These are phyloP conservation scores for Chrysoporthe cubensis DNA, from an alignment of 2,329 filamentous ascomycete genomes.

Conservation along the genomic window DNA sequence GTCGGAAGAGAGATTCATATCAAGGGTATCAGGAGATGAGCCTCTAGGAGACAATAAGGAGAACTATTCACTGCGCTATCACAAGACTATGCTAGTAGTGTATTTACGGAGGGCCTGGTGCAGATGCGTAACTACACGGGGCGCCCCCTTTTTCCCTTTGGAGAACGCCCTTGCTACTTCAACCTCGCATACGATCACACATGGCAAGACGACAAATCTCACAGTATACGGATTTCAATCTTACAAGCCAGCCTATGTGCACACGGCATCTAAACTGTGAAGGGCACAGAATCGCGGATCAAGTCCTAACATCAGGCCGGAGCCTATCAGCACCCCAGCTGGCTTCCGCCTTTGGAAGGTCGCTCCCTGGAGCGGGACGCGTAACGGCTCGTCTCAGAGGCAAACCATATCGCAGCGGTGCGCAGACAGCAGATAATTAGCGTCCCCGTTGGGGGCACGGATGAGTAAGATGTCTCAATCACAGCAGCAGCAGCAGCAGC, in stretches of 20 bases:
- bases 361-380: slow-evolving; percentile 11
- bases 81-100: not conserved
- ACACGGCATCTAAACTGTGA: not conserved
- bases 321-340: slow-evolving; percentile 2
- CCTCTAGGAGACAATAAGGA: too few relatives aligned
- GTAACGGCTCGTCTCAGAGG: slow-evolving; percentile 6
- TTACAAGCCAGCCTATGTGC: not conserved
- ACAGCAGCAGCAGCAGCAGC: slow-evolving; percentile 47
- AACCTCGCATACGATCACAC: not conserved
- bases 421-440: not conserved
- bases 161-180: not conserved
- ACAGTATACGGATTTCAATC: not conserved
- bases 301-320: not conserved
- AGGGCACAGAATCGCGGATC: not conserved
- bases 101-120: not conserved
- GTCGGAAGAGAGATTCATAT: too few relatives aligned
- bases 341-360: slow-evolving; percentile 22
- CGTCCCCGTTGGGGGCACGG: not conserved
- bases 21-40: too few relatives aligned
- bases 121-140: not conserved
- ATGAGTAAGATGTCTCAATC: slow-evolving; percentile 44
- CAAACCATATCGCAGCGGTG: not conserved
- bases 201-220: not conserved
- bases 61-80: not conserved
- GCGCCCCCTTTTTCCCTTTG: not conserved